Base-by-base conservation (phyloP, 805 yeast species). In the Priceomyces castillae region DNA sequence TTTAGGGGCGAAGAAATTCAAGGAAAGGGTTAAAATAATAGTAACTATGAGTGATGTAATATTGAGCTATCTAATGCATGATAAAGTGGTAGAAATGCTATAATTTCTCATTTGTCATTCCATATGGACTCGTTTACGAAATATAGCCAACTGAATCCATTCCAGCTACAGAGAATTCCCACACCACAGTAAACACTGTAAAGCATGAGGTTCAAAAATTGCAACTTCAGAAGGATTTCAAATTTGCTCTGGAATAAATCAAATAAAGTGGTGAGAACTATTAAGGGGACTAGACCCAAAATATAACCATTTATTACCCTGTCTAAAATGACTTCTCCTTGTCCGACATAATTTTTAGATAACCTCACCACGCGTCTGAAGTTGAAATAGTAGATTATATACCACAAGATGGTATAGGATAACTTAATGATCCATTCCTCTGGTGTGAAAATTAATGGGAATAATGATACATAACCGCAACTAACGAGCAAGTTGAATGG, bases 161-260 rank as follows among this genome's bases (percentile, higher is more conserved):
- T 77, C 95, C 96, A 94, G 39, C 95, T 80, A 36, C 87, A 74
- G 7, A 90, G 71, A 5, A 94, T 81, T 2, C 99, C 99, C 14
- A 87, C 47, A 0, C 88, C 80, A 62, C 97, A 88, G 64, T 92
- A 92, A 5, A 88, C 83, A 50, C 96, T 87, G 44, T 88, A 78
- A 9, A 81, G 66, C 89, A 94, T 88, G 50, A 92, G 71, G 37
- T 87, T 80, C 45, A 87, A 64, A 57, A 90, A 92, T 62, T 88
- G 87, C 46, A 80, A 76, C 52, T 71, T 77, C 42, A 76, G 76
- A 47, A 87, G 67, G 1, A 81, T 40, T 46, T 62, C 76, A 52
- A 75, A 80, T 47, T 71, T 77, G 44, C 70, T 57, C 41, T 81
- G 80, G 56, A 88, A 74, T 15, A 83, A 52, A 28, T 82, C 85